Evolutionary conservation across 2,329 filamentous ascomycete genomes (phyloP), one percentile per base, ranked within the genome.

Genomic region (Neonectria ditissima): DNA sequence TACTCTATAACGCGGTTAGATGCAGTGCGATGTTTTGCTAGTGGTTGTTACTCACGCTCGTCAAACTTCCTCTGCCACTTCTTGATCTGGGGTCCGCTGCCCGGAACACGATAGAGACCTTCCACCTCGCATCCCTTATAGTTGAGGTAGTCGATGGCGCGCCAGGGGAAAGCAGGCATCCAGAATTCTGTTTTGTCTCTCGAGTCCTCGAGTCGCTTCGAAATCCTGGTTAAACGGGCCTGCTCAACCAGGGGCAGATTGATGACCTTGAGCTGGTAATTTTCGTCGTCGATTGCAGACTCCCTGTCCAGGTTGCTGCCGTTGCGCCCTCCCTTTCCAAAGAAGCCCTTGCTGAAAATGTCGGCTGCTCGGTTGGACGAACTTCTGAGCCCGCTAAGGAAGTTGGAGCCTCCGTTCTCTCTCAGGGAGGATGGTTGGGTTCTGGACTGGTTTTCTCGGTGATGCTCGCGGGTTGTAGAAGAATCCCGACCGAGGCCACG

Each of bases 101-200:
- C 95, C 13, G 95, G 94, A 44, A 98, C 92, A 62, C 95, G 89
- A 77, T 98, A 98, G 4, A 98, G 84, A 4, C 95, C 95, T 79
- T 97, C 95, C 41, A 97, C 93, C 74, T 97, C 94, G 71, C 92
- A 96, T 41, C 93, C 93, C 75, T 96, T 97, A 80, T 94, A 96
- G 78, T 97, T 97, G 55, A 98, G 83, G 77, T 97, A 97, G 80
- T 98, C 95, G 69, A 98, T 97, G 62, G 94, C 97, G 67, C 95
- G 87, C 92, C 95, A 97, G 0, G 95, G 94, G 62, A 98, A 90
- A 7, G 94, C 92, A 13, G 95, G 95, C 94, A 98, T 97, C 95
- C 95, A 98, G 75, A 97, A 98, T 75, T 97, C 95, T 0, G 95
- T 98, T 83, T 97, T 97, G 75, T 98, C 95, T 66, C 91, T 88